Percentiles rank a stretch among this genome's conserved stretches.
These are phyloP conservation scores for Striga asiatica DNA, from an alignment of 257 asterid genomes.

Conservation along the genomic window DNA sequence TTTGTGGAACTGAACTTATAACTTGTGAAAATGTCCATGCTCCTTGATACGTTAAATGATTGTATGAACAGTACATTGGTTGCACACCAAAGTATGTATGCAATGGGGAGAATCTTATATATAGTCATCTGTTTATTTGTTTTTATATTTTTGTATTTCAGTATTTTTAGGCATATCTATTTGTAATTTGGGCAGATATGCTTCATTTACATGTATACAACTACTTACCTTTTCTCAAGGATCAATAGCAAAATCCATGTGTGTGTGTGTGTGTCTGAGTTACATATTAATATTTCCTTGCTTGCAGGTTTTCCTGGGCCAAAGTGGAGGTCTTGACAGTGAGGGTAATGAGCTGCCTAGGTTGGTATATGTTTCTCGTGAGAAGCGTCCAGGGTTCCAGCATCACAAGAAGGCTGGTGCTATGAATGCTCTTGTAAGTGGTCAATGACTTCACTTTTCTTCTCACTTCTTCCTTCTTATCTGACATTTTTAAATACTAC, in stretches of 20 bases:
- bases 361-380: constrained; percentile 96
- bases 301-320: constrained; percentile 53
- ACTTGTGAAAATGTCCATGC: background rate
- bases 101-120: too few relatives aligned
- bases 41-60: background rate
- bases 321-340: constrained; percentile 78
- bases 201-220: too few relatives aligned
- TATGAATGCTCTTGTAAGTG: constrained; percentile 86
- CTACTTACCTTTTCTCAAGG: too few relatives aligned
- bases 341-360: constrained; percentile 97
- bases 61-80: too few relatives aligned
- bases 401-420: constrained; percentile 99
- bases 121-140: too few relatives aligned
- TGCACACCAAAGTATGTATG: too few relatives aligned
- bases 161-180: too few relatives aligned
- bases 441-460: background rate
- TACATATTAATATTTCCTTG: background rate
- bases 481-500: background rate
- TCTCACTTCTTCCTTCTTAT: background rate
- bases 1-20: background rate
- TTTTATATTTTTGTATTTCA: too few relatives aligned
- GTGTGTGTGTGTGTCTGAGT: too few relatives aligned
- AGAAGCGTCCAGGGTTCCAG: constrained; percentile 94
- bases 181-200: too few relatives aligned
- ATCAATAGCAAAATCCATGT: too few relatives aligned